Conservation (phyloP, 2,329 filamentous ascomycete species). For the Penicillium sclerotigenum region DNA sequence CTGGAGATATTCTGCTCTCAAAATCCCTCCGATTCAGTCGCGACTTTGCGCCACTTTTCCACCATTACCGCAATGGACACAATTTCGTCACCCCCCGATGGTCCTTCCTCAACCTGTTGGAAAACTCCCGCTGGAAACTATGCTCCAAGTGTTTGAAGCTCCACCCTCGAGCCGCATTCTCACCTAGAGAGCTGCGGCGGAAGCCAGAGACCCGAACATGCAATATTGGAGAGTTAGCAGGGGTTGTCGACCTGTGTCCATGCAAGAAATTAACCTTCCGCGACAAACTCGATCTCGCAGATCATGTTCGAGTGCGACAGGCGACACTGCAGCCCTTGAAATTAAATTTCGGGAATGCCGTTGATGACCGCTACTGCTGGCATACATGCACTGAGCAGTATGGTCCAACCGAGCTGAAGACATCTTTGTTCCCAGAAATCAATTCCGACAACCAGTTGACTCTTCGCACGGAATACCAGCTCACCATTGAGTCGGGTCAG, state of each 20-base stretch:
- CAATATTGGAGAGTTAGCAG: conserved; percentile 34
- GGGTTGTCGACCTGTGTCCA: conserved; percentile 40
- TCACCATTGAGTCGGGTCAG: conserved; percentile 33
- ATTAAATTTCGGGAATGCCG: conserved; percentile 28
- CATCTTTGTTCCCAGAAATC: conserved; percentile 37
- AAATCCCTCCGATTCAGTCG: conserved; percentile 37
- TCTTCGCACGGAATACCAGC: conserved; percentile 39
- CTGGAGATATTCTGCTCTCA: conserved; percentile 28
- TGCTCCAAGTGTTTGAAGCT: conserved; percentile 41
- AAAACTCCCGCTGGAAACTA: conserved; percentile 35
- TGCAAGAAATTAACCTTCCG: conserved; percentile 42
- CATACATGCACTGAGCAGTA: conserved; percentile 38
- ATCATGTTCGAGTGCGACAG: conserved; percentile 33
- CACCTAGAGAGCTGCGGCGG: conserved; percentile 33
- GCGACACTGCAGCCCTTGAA: conserved; percentile 25
- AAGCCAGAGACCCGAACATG: conserved; percentile 34
- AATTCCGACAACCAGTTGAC: conserved; percentile 31
- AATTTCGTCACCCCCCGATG: conserved; percentile 38
- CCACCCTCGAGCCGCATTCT: conserved; percentile 36
- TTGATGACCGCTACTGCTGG: conserved; percentile 36
- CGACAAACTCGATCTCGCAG: conserved; percentile 36
- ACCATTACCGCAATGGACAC: conserved; percentile 39
- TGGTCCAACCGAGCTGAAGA: conserved; percentile 33
- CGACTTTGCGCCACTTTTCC: conserved; percentile 41
- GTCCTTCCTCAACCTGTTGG: conserved; percentile 37